Conservation (phyloP, 805 yeast genomes). For the Metschnikowia hibisci region DNA sequence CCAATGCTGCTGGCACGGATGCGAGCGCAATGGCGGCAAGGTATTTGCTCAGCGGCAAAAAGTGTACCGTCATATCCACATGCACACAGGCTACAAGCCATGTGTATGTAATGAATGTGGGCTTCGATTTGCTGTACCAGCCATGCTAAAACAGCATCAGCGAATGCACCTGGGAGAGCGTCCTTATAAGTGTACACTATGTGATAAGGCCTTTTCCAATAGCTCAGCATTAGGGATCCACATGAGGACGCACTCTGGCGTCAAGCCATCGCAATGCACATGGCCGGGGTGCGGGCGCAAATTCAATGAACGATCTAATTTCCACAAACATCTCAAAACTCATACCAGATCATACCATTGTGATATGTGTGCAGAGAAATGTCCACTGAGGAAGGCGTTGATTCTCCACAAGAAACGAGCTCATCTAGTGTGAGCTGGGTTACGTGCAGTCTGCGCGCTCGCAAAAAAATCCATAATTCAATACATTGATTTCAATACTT, state of each 20-base stretch:
- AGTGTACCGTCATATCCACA: conserved; percentile 77
- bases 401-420: conserved; percentile 30
- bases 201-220: conserved; percentile 79
- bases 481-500: background rate
- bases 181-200: conserved; percentile 70
- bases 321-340: conserved; percentile 81
- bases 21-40: conserved; percentile 56
- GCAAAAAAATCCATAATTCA: background rate
- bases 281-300: conserved; percentile 78
- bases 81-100: conserved; percentile 84
- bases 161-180: conserved; percentile 87
- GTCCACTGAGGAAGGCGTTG: conserved; percentile 42
- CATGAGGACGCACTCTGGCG: conserved; percentile 83
- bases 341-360: conserved; percentile 59
- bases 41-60: conserved; percentile 83
- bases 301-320: conserved; percentile 85
- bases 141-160: conserved; percentile 75
- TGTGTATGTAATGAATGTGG: conserved; percentile 67
- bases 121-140: conserved; percentile 69
- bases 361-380: conserved; percentile 48
- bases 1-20: conserved; percentile 73
- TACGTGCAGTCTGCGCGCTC: background rate
- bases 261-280: conserved; percentile 77
- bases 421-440: background rate
- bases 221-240: conserved; percentile 82